A percentile compares a stretch with the other conserved stretches of the same genome.
These are phyloP conservation scores for Microdochium bolleyi DNA, from an alignment of 2,329 filamentous ascomycete genomes.

Conservation along the genomic window DNA sequence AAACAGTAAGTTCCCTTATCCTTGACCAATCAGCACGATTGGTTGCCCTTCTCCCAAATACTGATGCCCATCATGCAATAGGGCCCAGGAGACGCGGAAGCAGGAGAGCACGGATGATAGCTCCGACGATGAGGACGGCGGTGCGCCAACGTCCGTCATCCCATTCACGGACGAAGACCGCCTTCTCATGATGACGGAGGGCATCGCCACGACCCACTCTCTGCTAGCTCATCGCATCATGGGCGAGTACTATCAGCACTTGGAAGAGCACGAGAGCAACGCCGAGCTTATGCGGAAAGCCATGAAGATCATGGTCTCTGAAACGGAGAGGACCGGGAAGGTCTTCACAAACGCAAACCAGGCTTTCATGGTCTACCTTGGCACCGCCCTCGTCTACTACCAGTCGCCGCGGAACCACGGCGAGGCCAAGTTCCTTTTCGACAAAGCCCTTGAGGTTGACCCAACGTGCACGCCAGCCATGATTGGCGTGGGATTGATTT, in stretches of 20 bases:
- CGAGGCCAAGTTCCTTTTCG: slow-evolving; percentile 81
- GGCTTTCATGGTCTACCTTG: slow-evolving; percentile 68
- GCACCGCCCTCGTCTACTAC: slow-evolving; percentile 81
- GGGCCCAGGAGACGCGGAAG: slow-evolving; percentile 14
- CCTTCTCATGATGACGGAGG: slow-evolving; percentile 71
- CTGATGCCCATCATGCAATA: slow-evolving; percentile 3
- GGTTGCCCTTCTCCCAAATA: no score
- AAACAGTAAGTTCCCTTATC: slow-evolving; percentile 3
- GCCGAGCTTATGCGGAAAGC: slow-evolving; percentile 76
- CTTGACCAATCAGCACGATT: neutral
- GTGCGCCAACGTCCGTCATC: slow-evolving; percentile 42
- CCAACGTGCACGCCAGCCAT: slow-evolving; percentile 71
- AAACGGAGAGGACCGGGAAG: slow-evolving; percentile 61
- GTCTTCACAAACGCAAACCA: slow-evolving; percentile 63
- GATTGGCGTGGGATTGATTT: slow-evolving; percentile 83
- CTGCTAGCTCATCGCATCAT: slow-evolving; percentile 77
- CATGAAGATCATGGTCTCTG: slow-evolving; percentile 47
- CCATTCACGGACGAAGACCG: slow-evolving; percentile 70
- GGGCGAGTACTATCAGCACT: slow-evolving; percentile 71
- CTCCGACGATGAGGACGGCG: slow-evolving; percentile 49
- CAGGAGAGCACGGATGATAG: slow-evolving; percentile 38
- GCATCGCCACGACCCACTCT: slow-evolving; percentile 60
- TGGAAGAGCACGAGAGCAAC: slow-evolving; percentile 79
- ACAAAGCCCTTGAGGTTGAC: slow-evolving; percentile 70
- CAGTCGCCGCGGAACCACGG: slow-evolving; percentile 84